Percentiles rank a stretch among this genome's conserved stretches.
phyloP scores from a whole-genome alignment of 768 basidiomycete genomes.

The Kwoniella newhampshirensis region DNA sequence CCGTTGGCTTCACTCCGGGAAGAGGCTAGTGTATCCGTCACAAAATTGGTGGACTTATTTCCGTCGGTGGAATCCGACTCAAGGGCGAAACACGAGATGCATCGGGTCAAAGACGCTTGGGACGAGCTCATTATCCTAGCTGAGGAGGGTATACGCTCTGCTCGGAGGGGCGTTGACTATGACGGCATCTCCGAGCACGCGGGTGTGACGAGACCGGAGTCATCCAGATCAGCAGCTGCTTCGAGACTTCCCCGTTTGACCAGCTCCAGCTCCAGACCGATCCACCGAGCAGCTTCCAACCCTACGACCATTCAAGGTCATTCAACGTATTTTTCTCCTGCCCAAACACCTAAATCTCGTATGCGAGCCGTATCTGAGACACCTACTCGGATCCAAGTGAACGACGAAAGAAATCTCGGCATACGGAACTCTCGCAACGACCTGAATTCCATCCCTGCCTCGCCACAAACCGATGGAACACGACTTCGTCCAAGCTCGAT shows the following conservation, averaged over 20 bases:
- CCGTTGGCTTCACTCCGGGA: neutral
- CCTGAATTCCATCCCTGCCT: slow-evolving; percentile 67
- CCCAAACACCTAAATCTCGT: neutral
- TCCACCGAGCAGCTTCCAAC: slow-evolving; percentile 16
- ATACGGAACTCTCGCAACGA: slow-evolving; percentile 67
- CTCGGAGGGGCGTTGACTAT: no score
- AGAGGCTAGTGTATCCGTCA: neutral
- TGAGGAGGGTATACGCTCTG: no score
- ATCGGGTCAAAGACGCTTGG: slow-evolving; percentile 54
- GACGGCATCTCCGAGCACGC: no score
- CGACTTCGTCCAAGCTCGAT: neutral
- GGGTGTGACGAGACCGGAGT: no score
- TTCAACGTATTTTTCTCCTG: neutral
- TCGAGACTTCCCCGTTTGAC: slow-evolving; percentile 56
- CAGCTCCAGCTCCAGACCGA: slow-evolving; percentile 10
- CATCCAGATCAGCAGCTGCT: slow-evolving; percentile 39
- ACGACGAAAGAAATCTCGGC: no score
- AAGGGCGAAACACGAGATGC: slow-evolving; percentile 47
- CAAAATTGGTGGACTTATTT: neutral
- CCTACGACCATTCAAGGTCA: slow-evolving; percentile 50
- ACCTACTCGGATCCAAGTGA: slow-evolving; percentile 5
- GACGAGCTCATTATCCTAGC: slow-evolving; percentile 9
- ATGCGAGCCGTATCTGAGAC: slow-evolving; percentile 21
- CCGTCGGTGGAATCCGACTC: neutral
- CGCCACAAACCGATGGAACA: slow-evolving; percentile 53